Percentiles rank a stretch among this genome's conserved stretches.
These are phyloP conservation scores for Nicotiana attenuata DNA, from an alignment of 257 asterid genomes.

Conservation along the genomic window DNA sequence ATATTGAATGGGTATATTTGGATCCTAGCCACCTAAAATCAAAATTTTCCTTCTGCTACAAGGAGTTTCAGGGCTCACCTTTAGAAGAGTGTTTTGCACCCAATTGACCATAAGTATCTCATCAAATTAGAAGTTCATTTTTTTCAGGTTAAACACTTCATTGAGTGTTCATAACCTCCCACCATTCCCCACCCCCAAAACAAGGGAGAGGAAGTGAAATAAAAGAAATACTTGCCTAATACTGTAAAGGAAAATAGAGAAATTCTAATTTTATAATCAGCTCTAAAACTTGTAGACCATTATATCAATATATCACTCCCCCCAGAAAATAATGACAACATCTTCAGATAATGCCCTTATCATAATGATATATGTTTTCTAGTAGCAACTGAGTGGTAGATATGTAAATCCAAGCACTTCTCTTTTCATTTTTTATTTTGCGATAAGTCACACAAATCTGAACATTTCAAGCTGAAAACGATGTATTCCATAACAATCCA, in stretches of 20 bases:
- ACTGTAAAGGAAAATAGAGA: not conserved
- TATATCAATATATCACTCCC: not conserved
- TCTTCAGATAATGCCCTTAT: not conserved
- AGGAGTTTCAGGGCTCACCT: not conserved
- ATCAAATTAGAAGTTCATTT: not conserved
- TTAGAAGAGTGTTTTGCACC: not conserved
- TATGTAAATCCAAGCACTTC: not conserved
- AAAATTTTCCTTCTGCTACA: not conserved
- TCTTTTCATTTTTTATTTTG: not conserved
- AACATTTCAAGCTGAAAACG: not conserved
- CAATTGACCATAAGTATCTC: not conserved
- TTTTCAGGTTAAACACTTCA: not conserved
- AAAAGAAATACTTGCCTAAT: not conserved
- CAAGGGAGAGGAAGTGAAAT: not conserved
- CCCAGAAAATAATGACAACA: no score
- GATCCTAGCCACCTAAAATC: not conserved
- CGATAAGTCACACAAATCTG: not conserved
- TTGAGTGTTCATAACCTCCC: not conserved
- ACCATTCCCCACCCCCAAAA: not conserved
- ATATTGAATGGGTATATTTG: not conserved
- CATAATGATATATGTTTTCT: not conserved
- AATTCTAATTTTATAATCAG: not conserved
- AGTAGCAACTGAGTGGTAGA: not conserved
- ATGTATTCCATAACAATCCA: not conserved
- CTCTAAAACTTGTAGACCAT: not conserved